phyloP scores from a whole-genome alignment of 495 filamentous ascomycete species.

The Penicillium canariense region DNA sequence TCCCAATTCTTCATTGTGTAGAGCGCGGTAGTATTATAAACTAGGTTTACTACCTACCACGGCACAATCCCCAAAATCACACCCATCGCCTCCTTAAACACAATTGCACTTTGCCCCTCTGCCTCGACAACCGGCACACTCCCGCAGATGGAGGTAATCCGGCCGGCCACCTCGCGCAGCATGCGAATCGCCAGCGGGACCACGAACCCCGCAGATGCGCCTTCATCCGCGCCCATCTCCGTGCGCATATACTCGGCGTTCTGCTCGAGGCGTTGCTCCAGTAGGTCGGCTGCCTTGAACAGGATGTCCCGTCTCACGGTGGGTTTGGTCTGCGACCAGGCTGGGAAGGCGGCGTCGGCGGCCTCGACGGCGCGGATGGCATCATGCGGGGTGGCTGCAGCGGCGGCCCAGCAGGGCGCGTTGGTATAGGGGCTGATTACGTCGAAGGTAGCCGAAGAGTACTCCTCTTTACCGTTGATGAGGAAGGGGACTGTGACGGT shows the following conservation, averaged over 20 bases:
- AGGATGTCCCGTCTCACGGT: slow-evolving; percentile 68
- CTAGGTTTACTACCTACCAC: slow-evolving; percentile 53
- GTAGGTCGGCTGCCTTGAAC: slow-evolving; percentile 65
- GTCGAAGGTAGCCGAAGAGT: slow-evolving; percentile 55
- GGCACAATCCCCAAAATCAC: slow-evolving; percentile 80
- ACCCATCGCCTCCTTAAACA: slow-evolving; percentile 77
- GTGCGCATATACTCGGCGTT: slow-evolving; percentile 60
- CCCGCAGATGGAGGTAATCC: slow-evolving; percentile 60
- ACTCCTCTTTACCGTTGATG: slow-evolving; percentile 66
- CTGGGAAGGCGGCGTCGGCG: slow-evolving; percentile 64
- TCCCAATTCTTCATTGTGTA: no score
- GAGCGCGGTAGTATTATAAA: no score
- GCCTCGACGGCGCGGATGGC: slow-evolving; percentile 62
- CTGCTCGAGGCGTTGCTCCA: slow-evolving; percentile 60
- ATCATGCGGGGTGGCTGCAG: slow-evolving; percentile 60
- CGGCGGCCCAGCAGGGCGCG: slow-evolving; percentile 58
- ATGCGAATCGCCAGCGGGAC: slow-evolving; percentile 55
- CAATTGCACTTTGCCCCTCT: slow-evolving; percentile 58
- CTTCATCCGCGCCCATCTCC: slow-evolving; percentile 63
- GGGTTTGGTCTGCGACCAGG: slow-evolving; percentile 68
- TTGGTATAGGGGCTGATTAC: slow-evolving; percentile 68
- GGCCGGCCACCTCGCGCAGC: slow-evolving; percentile 68
- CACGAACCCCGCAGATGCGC: slow-evolving; percentile 57
- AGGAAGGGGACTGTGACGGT: slow-evolving; percentile 58
- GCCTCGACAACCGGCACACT: slow-evolving; percentile 58